Conservation (phyloP, 169 alveolate species). For the Babesia divergens region DNA sequence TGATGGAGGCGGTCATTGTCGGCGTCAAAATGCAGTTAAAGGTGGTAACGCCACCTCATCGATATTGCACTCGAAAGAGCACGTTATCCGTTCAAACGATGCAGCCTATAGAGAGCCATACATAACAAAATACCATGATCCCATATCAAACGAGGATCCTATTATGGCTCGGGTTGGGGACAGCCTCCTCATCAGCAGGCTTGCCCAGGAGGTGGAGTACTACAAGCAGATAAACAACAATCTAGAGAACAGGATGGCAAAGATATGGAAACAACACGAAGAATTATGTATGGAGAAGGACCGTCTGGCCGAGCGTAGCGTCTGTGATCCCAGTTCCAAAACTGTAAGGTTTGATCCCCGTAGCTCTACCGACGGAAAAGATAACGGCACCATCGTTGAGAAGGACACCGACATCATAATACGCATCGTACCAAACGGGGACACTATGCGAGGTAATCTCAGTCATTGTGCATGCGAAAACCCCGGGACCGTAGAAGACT, state of each 20-base stretch:
- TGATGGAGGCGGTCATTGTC: no score
- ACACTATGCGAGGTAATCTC: not conserved
- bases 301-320: slow-evolving; percentile 8
- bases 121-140: no score
- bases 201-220: slow-evolving; percentile 7
- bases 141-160: not conserved
- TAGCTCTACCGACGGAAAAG: no score
- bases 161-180: not conserved
- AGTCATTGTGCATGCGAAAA: no score
- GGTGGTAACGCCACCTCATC: no score
- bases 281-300: slow-evolving; percentile 10
- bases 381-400: not conserved
- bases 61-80: no score
- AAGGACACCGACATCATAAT: not conserved
- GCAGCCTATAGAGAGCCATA: no score
- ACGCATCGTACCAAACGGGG: not conserved
- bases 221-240: slow-evolving; percentile 6
- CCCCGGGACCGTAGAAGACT: not conserved
- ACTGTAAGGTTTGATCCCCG: slow-evolving; percentile 18
- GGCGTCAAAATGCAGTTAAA: no score
- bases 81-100: no score
- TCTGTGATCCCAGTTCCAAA: not conserved
- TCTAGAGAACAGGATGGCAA: slow-evolving; percentile 5
- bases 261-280: slow-evolving; percentile 15
- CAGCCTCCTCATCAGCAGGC: not conserved